Conservation (phyloP, 2,329 filamentous ascomycete genomes). For the Dactylellina parvicollis region DNA sequence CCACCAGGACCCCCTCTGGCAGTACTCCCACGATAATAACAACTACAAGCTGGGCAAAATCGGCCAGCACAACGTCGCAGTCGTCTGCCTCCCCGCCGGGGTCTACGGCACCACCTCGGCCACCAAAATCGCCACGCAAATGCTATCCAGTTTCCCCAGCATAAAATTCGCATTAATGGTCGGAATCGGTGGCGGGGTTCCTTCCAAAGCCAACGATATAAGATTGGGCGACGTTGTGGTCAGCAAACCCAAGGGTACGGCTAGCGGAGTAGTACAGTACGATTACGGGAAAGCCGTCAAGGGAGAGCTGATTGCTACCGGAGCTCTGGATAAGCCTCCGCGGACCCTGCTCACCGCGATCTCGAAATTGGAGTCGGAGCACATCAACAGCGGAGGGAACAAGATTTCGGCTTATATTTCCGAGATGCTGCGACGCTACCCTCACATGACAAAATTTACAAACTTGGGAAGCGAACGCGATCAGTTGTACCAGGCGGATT, state of each 20-base stretch:
- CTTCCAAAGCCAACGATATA: conserved; percentile 55
- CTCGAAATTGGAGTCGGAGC: conserved; percentile 21
- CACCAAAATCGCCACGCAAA: conserved; percentile 50
- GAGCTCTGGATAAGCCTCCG: conserved; percentile 25
- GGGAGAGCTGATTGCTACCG: conserved; percentile 13
- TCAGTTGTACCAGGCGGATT: conserved; percentile 20
- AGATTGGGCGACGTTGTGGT: conserved; percentile 56
- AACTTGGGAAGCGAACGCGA: conserved; percentile 25
- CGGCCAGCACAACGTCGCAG: conserved; percentile 57
- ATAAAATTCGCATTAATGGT: conserved; percentile 57
- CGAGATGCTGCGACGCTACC: conserved; percentile 7
- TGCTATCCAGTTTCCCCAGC: conserved; percentile 51
- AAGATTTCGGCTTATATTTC: conserved; percentile 3
- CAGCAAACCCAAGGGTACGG: conserved; percentile 25
- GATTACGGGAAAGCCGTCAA: conserved; percentile 35
- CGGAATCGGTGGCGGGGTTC: conserved; percentile 58
- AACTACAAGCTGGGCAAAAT: conserved; percentile 58
- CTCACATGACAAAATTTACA: conserved; percentile 7
- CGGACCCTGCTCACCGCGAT: conserved; percentile 7
- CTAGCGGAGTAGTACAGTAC: conserved; percentile 34
- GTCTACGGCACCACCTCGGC: conserved; percentile 55
- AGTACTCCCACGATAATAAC: conserved; percentile 55
- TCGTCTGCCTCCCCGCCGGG: conserved; percentile 56
- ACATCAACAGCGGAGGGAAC: conserved; percentile 12
- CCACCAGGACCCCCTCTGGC: conserved; percentile 54